Evolutionary conservation across 1,284 basidiomycete genomes (phyloP).

Genomic region (Trametes pubescens): DNA sequence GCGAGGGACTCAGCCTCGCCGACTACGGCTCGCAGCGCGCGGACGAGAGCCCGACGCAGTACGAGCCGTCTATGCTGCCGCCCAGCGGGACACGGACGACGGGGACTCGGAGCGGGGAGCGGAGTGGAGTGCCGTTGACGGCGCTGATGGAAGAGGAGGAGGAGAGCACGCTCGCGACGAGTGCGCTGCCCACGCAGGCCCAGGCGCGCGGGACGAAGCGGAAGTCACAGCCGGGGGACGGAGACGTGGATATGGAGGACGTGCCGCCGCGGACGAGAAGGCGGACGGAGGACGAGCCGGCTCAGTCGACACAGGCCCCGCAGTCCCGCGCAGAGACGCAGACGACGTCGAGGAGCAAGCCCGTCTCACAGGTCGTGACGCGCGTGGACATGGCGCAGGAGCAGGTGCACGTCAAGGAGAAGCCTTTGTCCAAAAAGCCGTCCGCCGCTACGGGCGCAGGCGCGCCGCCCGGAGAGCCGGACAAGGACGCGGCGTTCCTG

Average conservation of each 20-base stretch:
- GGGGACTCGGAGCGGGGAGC: slow-evolving; percentile 30
- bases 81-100: slow-evolving; percentile 5
- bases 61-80: slow-evolving; percentile 22
- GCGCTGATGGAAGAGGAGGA: slow-evolving; percentile 35
- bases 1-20: slow-evolving; percentile 45
- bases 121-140: slow-evolving; percentile 8
- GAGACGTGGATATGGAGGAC: slow-evolving; percentile 49
- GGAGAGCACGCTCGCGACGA: slow-evolving; percentile 30
- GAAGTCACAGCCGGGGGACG: slow-evolving; percentile 27
- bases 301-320: slow-evolving; percentile 26
- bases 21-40: slow-evolving; percentile 35
- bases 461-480: slow-evolving; percentile 58
- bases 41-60: slow-evolving; percentile 48
- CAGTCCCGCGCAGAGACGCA: background rate
- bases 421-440: slow-evolving; percentile 22
- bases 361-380: slow-evolving; percentile 28
- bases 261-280: slow-evolving; percentile 46
- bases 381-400: slow-evolving; percentile 47
- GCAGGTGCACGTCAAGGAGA: slow-evolving; percentile 37
- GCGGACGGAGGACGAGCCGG: slow-evolving; percentile 48
- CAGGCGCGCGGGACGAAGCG: slow-evolving; percentile 47
- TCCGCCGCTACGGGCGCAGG: background rate
- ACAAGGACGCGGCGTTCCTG: slow-evolving; percentile 73
- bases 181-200: slow-evolving; percentile 19
- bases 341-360: slow-evolving; percentile 21